Base-by-base conservation (phyloP, 2,329 filamentous ascomycete species). In the Aspergillus jensenii region DNA sequence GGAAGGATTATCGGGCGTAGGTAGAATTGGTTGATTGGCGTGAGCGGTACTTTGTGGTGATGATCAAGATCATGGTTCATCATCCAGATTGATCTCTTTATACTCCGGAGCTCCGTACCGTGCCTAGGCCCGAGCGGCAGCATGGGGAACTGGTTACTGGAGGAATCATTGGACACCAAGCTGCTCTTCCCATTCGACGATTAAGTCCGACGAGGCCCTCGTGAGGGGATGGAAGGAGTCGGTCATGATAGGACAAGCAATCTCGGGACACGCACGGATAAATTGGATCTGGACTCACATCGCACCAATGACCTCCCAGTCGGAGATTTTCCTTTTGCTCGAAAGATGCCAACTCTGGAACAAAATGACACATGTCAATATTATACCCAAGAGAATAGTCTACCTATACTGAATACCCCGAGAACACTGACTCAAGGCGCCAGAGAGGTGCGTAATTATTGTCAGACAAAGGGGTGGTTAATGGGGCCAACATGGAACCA, bases 221-320 rank as follows among this genome's bases (percentile, higher is more conserved):
- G 45, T 48, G 49, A 58, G 49, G 37, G 37, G 50, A 54, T 23
- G 41, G 52, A 33, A 31, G 19, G 47, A 52, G 9, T 11, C 23
- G 25, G 11, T 9, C 27, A 35, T 52, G 49, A 57, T 57, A 43
- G 40, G 33, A 19, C 52, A 23, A 54, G 50, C 37, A 50, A 54
- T 54, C 37, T 58, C 56, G 50, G 44, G 44, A 50, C 35, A 53
- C 49, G 50, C 43, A 52, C 55, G 55, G 55, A 35, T 52, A 57
- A 49, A 57, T 57, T 52, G 35, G 49, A 57, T 57, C 55, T 53
- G 15, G 45, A 57, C 55, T 57, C 47, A 47, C 44, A 57, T 57
- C 55, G 43, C 49, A 41, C 55, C 55, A 57, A 57, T 57, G 37
- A 53, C n/a, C 43, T 48, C 37, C 19, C 4, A 44, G 5, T 15